A percentile compares a stretch with the other conserved stretches of the same genome.
Conservation (phyloP, 2,329 filamentous ascomycete species). For the Scopulariopsis brevicaulis region DNA sequence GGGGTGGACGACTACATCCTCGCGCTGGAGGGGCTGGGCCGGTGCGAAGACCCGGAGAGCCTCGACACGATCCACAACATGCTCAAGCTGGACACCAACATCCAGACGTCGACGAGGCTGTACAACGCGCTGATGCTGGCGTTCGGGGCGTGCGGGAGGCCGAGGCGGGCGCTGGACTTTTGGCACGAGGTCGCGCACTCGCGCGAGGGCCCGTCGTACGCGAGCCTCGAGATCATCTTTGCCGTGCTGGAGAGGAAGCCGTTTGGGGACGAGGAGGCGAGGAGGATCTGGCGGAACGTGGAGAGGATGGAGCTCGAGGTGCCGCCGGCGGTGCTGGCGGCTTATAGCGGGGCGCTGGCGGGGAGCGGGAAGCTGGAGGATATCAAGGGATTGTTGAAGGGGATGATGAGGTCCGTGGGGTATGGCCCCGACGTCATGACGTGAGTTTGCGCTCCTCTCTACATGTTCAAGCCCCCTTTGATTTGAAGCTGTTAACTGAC, state of each 20-base stretch:
- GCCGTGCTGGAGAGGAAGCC: conserved; percentile 58
- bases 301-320: conserved; percentile 68
- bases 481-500: conserved; percentile 28
- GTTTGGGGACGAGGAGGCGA: conserved; percentile 46
- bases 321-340: conserved; percentile 59
- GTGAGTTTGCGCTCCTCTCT: conserved; percentile 63
- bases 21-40: conserved; percentile 66
- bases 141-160: conserved; percentile 58
- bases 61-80: conserved; percentile 79
- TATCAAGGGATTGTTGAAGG: conserved; percentile 52
- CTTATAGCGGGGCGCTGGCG: conserved; percentile 67
- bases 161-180: conserved; percentile 59
- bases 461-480: neutral
- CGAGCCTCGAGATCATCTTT: conserved; percentile 71
- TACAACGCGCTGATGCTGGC: conserved; percentile 83
- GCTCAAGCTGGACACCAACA: conserved; percentile 79
- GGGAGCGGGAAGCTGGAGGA: conserved; percentile 61
- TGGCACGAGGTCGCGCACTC: conserved; percentile 79
- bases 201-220: conserved; percentile 75
- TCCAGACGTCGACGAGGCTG: conserved; percentile 65
- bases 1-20: conserved; percentile 63
- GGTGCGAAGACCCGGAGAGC: conserved; percentile 40
- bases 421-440: conserved; percentile 56
- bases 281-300: conserved; percentile 60
- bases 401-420: conserved; percentile 56